A percentile compares a stretch with the other conserved stretches of the same genome.
Evolutionary conservation across 2,329 filamentous ascomycete genomes (phyloP).

Genomic region (Huntiella abstrusa): DNA sequence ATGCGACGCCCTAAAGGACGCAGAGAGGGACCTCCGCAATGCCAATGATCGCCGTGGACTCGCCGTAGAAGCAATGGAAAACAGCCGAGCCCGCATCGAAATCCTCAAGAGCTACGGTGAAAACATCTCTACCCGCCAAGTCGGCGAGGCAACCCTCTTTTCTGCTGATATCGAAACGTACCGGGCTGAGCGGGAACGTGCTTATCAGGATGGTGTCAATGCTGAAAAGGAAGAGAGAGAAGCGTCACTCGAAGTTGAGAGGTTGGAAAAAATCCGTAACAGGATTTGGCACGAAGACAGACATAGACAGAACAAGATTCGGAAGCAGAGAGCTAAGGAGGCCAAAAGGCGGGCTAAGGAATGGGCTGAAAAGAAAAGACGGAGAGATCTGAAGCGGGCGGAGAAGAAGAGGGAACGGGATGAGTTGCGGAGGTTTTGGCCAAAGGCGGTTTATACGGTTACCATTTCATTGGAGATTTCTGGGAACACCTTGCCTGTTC

Average conservation of each 20-base stretch:
- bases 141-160: constrained; percentile 17
- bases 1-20: constrained; percentile 15
- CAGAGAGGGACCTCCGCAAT: constrained; percentile 17
- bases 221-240: constrained; percentile 16
- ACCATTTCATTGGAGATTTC: constrained; percentile 31
- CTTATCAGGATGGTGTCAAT: constrained; percentile 21
- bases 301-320: background rate
- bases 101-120: constrained; percentile 24
- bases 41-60: background rate
- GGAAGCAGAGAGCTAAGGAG: background rate
- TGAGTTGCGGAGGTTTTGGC: constrained; percentile 30
- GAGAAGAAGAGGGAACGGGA: constrained; percentile 16
- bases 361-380: background rate
- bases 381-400: background rate
- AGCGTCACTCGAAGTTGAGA: background rate
- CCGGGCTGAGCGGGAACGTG: constrained; percentile 23
- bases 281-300: background rate
- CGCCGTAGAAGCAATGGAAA: constrained; percentile 13
- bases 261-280: background rate
- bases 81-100: constrained; percentile 21
- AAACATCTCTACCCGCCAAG: constrained; percentile 19
- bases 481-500: constrained; percentile 15
- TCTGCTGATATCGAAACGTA: constrained; percentile 23
- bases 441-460: constrained; percentile 28
- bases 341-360: background rate